Evolutionary conservation across 179 eudicot genomes (phyloP).

Genomic region (Vitellaria paradoxa): DNA sequence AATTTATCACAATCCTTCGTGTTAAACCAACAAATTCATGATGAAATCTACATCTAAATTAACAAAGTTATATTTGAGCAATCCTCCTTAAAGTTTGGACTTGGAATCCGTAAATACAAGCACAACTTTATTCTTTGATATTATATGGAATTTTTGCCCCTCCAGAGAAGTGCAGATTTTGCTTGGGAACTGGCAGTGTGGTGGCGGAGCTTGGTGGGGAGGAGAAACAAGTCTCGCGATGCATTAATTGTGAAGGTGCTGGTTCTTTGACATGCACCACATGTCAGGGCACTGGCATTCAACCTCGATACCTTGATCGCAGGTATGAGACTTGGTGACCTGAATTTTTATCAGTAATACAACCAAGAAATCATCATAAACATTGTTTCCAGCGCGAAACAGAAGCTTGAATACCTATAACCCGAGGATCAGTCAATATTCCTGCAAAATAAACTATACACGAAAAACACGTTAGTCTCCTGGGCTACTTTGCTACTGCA

Average conservation of each 20-base stretch:
- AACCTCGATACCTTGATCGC: slow-evolving; percentile 95
- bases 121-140: not conserved
- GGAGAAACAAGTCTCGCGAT: slow-evolving; percentile 75
- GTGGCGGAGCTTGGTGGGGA: slow-evolving; percentile 79
- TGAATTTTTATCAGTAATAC: not conserved
- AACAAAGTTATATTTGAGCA: too few species aligned
- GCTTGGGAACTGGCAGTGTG: slow-evolving; percentile 73
- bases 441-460: not conserved
- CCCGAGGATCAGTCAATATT: too few species aligned
- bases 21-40: too few species aligned
- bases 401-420: not conserved
- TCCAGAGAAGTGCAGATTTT: slow-evolving; percentile 81
- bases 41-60: too few species aligned
- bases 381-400: not conserved
- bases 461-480: not conserved
- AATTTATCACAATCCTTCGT: too few species aligned
- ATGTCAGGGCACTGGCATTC: slow-evolving; percentile 91
- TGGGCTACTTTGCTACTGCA: not conserved
- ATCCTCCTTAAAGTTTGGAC: too few species aligned
- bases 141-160: not conserved
- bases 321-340: slow-evolving; percentile 36
- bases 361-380: not conserved
- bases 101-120: too few species aligned
- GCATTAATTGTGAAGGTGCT: slow-evolving; percentile 86
- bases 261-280: slow-evolving; percentile 93